Percentiles rank a stretch among this genome's conserved stretches.
Evolutionary conservation across 129 eudicot genomes (phyloP).

Genomic region (Chrysanthemum makinoi): DNA sequence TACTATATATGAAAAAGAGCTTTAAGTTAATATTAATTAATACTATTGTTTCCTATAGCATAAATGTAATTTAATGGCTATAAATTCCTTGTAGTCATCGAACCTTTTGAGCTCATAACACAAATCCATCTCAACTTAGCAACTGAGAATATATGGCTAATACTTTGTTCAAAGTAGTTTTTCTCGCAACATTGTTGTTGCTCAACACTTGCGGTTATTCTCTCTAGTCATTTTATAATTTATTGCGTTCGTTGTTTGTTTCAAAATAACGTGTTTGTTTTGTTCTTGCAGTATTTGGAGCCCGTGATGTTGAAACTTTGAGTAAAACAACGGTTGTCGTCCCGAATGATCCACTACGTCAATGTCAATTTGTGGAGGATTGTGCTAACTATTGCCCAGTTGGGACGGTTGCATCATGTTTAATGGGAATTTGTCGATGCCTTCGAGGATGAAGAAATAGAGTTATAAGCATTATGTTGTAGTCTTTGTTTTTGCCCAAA

Average conservation of each 20-base stretch:
- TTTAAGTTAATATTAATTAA: not conserved
- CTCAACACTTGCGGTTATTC: constrained; percentile 16
- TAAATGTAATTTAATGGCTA: not conserved
- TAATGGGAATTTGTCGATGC: constrained; percentile 23
- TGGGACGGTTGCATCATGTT: constrained; percentile 8
- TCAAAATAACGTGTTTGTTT: not conserved
- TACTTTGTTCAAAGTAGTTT: constrained; percentile 13
- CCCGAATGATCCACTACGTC: not conserved
- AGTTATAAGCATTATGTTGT: not conserved
- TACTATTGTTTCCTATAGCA: not conserved
- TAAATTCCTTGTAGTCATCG: not conserved
- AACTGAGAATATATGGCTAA: constrained; percentile 13
- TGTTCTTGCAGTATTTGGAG: constrained; percentile 15
- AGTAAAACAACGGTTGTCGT: no score
- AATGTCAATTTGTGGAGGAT: constrained; percentile 11
- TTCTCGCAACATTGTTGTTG: constrained; percentile 24
- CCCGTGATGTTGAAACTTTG: not conserved
- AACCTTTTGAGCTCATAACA: not conserved
- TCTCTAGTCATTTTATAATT: not conserved
- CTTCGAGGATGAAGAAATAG: not conserved
- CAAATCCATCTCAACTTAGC: not conserved
- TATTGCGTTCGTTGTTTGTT: not conserved
- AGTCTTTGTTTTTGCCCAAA: not conserved
- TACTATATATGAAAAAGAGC: not conserved
- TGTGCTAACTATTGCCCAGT: constrained; percentile 19